Evolutionary conservation across 1,284 basidiomycete genomes (phyloP).

Genomic region (Erythrobasidium hasegawianum): DNA sequence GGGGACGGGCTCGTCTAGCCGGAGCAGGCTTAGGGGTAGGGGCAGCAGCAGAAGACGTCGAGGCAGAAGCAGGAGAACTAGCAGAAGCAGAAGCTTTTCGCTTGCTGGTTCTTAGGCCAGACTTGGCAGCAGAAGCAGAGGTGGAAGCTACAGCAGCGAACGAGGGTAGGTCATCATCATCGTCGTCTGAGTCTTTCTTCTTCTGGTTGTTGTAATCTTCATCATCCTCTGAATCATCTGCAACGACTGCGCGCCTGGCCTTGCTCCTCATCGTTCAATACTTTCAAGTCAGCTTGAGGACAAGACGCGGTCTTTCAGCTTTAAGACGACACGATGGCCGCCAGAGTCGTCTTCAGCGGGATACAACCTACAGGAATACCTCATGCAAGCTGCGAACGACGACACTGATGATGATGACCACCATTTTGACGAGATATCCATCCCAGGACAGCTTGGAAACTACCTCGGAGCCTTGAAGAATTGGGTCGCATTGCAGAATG

Average conservation of each 20-base stretch:
- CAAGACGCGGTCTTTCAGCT: too few species aligned
- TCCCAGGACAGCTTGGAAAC: constrained; percentile 70
- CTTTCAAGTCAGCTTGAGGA: too few species aligned
- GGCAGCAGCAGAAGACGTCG: background rate
- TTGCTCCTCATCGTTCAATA: background rate
- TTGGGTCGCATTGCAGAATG: constrained; percentile 74
- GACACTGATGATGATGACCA: too few species aligned
- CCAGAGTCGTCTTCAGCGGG: constrained; percentile 65
- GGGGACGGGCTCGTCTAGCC: background rate
- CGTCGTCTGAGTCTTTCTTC: background rate
- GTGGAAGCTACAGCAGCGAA: constrained; percentile 1
- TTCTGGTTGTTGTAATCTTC: background rate
- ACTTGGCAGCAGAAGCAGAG: background rate
- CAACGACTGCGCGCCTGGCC: background rate
- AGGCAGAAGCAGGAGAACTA: background rate
- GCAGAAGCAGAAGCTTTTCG: background rate
- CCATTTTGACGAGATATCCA: background rate
- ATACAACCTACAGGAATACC: constrained; percentile 81
- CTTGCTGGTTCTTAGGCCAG: background rate
- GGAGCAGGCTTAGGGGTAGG: background rate
- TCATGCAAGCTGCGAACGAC: constrained; percentile 57
- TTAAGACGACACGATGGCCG: background rate
- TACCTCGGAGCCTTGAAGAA: constrained; percentile 84
- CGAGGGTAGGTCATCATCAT: too few species aligned
- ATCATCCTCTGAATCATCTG: background rate